phyloP scores from a whole-genome alignment of 2,329 filamentous ascomycete genomes.

The Fusarium tuaranense region DNA sequence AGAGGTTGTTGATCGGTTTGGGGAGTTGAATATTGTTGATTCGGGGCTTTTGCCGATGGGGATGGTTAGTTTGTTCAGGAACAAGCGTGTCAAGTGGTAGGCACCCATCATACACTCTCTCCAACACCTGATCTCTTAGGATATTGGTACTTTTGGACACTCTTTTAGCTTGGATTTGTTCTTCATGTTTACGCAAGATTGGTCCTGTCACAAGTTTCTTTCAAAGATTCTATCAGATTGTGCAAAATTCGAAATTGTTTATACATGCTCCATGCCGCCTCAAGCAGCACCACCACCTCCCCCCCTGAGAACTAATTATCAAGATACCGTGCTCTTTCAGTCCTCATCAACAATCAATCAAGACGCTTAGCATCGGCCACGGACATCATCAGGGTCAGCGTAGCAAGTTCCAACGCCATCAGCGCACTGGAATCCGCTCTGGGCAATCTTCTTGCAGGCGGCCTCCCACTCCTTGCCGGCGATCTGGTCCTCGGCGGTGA shows the following conservation, averaged over 20 bases:
- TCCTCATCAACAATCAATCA: not conserved
- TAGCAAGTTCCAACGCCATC: slow-evolving; percentile 38
- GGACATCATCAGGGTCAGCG: slow-evolving; percentile 16
- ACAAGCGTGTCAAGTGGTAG: slow-evolving; percentile 59
- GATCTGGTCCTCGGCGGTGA: slow-evolving; percentile 18
- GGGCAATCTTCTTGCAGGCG: slow-evolving; percentile 31
- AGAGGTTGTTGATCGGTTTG: slow-evolving; percentile 58
- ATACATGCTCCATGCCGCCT: not conserved
- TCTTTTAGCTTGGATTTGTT: not conserved
- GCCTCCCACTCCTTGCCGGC: slow-evolving; percentile 40
- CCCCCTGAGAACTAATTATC: not conserved
- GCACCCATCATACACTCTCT: slow-evolving; percentile 17
- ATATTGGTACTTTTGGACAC: not conserved
- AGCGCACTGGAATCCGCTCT: slow-evolving; percentile 28
- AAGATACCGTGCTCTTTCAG: not conserved
- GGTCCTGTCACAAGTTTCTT: not conserved
- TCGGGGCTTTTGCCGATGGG: slow-evolving; percentile 59
- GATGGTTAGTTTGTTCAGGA: slow-evolving; percentile 58
- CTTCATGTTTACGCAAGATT: not conserved
- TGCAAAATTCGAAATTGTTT: not conserved
- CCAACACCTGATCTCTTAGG: not conserved
- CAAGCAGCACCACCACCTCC: not conserved
- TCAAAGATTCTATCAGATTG: slow-evolving; percentile 2
- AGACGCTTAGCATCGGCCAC: slow-evolving; percentile 23
- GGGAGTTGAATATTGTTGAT: slow-evolving; percentile 59